Evolutionary conservation across 306 rosid genomes (phyloP), one percentile per base, ranked within the genome.

Genomic region (Trifolium pratense): DNA sequence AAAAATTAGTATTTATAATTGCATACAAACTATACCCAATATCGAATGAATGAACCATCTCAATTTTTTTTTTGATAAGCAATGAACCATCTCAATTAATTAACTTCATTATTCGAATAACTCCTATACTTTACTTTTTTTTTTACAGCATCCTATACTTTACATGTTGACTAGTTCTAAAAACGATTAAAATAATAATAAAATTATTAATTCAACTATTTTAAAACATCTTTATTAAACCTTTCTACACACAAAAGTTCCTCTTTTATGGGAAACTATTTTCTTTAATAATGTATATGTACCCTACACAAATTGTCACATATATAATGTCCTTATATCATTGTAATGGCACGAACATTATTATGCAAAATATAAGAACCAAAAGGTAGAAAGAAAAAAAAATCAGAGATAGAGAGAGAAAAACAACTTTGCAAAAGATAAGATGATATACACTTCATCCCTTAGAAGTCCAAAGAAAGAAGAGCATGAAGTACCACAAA

Each of bases 401-500:
- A 75, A 42, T 32, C 3, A 59, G 65, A 14, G 52, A 79, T 17
- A 72, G 46, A 79, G 53, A 48, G 45, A 56, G 62, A 56, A 46
- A 51, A 62, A 49, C 5, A 12, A 64, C 17, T 34, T 75, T 34
- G 62, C 0, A 46, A 68, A 68, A 70, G 84, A 75, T 80, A 80
- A 80, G 84, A 80, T 80, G 84, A 46, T 75, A 64, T 70, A 52
- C 70, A 55, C 58, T 75, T 70, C 84, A 25, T 9, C 63, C 9
- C 70, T 64, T 14, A 70, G 75, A 76, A 86, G 83, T 49, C 97
- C 92, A 46, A 91, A 91, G 82, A 78, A 77, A 81, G 92, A 91
- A 76, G 94, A 91, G 72, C 89, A 82, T 21, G 69, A 85, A 43
- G 91, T 84, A 12, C 90, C 94, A 14, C 85, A 88, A 17, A 7